Percentiles rank a stretch among this genome's conserved stretches.
Conservation (phyloP, 345 rosid species). For the Aegle marmelos region DNA sequence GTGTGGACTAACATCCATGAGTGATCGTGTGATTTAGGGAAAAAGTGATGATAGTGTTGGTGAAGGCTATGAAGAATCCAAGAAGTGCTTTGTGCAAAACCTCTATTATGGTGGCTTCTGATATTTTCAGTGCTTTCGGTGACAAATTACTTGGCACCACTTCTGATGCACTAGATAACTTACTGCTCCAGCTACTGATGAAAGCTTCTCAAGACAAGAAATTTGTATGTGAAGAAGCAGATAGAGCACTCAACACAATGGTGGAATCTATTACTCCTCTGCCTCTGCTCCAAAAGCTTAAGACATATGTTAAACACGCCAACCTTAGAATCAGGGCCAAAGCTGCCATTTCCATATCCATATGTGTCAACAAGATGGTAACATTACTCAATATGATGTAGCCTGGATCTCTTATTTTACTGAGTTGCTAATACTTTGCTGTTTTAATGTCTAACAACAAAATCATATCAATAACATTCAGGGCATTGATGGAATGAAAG, state of each 20-base stretch:
- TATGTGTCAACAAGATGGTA: conserved; percentile 65
- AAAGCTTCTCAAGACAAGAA: conserved; percentile 94
- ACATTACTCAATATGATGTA: neutral
- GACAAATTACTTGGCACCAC: conserved; percentile 50
- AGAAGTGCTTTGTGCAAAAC: conserved; percentile 95
- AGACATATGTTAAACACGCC: conserved; percentile 47
- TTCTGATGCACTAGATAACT: conserved; percentile 54
- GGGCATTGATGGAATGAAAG: conserved; percentile 59
- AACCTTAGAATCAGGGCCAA: conserved; percentile 80
- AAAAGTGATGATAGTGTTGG: conserved; percentile 59
- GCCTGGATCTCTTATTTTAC: neutral
- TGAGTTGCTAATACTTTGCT: too few relatives aligned
- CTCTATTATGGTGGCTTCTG: conserved; percentile 83
- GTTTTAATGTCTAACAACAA: neutral
- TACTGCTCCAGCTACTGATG: conserved; percentile 70
- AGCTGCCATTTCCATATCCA: conserved; percentile 63
- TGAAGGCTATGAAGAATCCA: conserved; percentile 87
- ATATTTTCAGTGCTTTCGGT: conserved; percentile 64
- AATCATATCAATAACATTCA: conserved; percentile 17
- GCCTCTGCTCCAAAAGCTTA: conserved; percentile 59
- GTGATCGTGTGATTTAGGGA: conserved; percentile 41
- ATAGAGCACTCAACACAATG: conserved; percentile 53
- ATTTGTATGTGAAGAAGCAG: conserved; percentile 94
- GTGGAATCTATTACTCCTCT: conserved; percentile 53
- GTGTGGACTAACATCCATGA: neutral